A percentile compares a stretch with the other conserved stretches of the same genome.
These are phyloP conservation scores for Phialophora verrucosa DNA, from an alignment of 2,329 filamentous ascomycete genomes.

Conservation along the genomic window DNA sequence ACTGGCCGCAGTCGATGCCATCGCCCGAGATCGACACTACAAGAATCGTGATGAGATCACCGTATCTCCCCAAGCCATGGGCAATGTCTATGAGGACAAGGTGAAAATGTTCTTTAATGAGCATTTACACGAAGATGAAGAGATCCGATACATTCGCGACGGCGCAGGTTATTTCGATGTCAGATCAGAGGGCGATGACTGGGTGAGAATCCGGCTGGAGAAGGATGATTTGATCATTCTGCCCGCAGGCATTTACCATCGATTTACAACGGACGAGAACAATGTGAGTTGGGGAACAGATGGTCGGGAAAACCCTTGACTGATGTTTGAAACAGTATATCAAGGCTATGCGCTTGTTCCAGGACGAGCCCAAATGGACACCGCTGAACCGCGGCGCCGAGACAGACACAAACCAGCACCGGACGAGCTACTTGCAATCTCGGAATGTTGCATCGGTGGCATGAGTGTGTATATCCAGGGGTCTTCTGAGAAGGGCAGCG, in stretches of 20 bases:
- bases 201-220: slow-evolving; percentile 83
- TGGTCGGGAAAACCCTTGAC: not conserved
- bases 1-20: slow-evolving; percentile 70
- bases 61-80: slow-evolving; percentile 85
- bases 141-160: slow-evolving; percentile 91
- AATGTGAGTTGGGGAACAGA: slow-evolving; percentile 68
- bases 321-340: slow-evolving; percentile 69
- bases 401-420: slow-evolving; percentile 77
- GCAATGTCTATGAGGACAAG: slow-evolving; percentile 86
- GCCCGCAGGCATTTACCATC: slow-evolving; percentile 93
- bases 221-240: slow-evolving; percentile 92
- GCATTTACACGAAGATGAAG: slow-evolving; percentile 97
- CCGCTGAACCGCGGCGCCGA: slow-evolving; percentile 80
- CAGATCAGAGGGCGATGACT: slow-evolving; percentile 77
- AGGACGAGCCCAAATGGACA: slow-evolving; percentile 98
- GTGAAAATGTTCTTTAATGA: slow-evolving; percentile 93
- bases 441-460: slow-evolving; percentile 33
- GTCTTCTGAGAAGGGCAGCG: not conserved
- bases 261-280: slow-evolving; percentile 90
- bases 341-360: slow-evolving; percentile 94
- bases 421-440: slow-evolving; percentile 73
- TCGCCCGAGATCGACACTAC: slow-evolving; percentile 79
- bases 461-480: not conserved
- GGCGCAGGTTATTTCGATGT: slow-evolving; percentile 95
- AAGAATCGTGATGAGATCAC: slow-evolving; percentile 94